These are phyloP conservation scores for Catunica adiposa DNA, from an alignment of 2,329 filamentous ascomycete genomes.

Conservation along the genomic window DNA sequence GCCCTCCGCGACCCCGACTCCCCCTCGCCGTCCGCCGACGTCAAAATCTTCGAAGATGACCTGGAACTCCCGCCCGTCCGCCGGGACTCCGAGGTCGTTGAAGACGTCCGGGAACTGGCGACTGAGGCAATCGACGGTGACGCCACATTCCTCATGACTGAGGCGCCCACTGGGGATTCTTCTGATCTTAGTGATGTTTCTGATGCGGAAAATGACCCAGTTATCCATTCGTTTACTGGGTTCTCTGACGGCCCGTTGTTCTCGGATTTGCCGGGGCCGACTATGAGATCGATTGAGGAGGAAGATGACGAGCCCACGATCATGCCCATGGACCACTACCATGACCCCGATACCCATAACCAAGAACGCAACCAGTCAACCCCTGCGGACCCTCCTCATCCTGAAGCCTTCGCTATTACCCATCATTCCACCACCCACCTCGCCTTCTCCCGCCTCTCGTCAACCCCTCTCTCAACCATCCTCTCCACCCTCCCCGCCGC, in stretches of 20 bases:
- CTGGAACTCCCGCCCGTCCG: constrained; percentile 25
- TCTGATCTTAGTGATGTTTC: constrained; percentile 40
- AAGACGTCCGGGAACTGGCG: constrained; percentile 19
- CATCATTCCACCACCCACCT: constrained; percentile 94
- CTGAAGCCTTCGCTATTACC: constrained; percentile 31
- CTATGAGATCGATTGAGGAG: background rate
- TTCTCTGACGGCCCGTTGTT: constrained; percentile 55
- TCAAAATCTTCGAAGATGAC: constrained; percentile 58
- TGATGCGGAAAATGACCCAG: constrained; percentile 66
- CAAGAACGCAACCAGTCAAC: background rate
- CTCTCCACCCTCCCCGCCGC: constrained; percentile 65
- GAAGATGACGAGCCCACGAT: background rate
- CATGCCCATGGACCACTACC: background rate
- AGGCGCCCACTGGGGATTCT: background rate
- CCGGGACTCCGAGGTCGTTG: background rate
- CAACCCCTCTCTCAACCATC: constrained; percentile 78
- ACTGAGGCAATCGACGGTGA: constrained; percentile 33
- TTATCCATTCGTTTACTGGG: constrained; percentile 78
- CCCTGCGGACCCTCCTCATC: background rate
- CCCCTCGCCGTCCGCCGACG: constrained; percentile 27
- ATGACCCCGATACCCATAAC: background rate
- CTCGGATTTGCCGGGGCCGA: constrained; percentile 20
- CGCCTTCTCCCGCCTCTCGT: constrained; percentile 82
- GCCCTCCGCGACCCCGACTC: constrained; percentile 9
- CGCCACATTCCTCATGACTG: background rate